Evolutionary conservation across 2,329 filamentous ascomycete genomes (phyloP).

Genomic region (Pseudomassariella vexata): DNA sequence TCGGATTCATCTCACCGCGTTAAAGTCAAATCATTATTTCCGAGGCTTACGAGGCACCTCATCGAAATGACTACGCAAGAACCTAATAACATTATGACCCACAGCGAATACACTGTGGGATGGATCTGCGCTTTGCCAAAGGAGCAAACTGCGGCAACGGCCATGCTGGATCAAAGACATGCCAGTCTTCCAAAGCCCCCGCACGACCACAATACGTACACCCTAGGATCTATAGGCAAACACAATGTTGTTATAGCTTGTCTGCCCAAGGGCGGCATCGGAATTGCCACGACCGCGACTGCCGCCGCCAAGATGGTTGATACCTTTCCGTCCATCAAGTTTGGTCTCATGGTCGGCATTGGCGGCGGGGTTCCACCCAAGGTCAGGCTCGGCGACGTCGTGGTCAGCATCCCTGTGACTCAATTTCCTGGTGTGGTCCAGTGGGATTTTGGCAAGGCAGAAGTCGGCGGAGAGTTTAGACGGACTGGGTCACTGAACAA

Average conservation of each 20-base stretch:
- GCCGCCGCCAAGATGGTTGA: slow-evolving; percentile 23
- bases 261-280: slow-evolving; percentile 19
- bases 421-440: slow-evolving; percentile 16
- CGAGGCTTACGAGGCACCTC: too few relatives aligned
- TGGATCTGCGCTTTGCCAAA: slow-evolving; percentile 15
- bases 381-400: slow-evolving; percentile 18
- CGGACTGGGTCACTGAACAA: slow-evolving; percentile 13
- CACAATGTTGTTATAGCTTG: slow-evolving; percentile 18
- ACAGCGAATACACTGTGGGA: slow-evolving; percentile 14
- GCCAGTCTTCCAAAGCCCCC: slow-evolving; percentile 2
- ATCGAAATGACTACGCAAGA: too few relatives aligned
- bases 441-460: slow-evolving; percentile 17
- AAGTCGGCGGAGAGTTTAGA: slow-evolving; percentile 8
- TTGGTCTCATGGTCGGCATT: slow-evolving; percentile 38
- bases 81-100: too few relatives aligned
- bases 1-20: too few relatives aligned
- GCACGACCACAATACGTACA: slow-evolving; percentile 12
- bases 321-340: slow-evolving; percentile 26
- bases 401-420: slow-evolving; percentile 13
- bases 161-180: slow-evolving; percentile 15
- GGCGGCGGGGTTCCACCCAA: slow-evolving; percentile 20
- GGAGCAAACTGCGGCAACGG: slow-evolving; percentile 13
- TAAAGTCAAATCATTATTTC: too few relatives aligned
- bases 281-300: slow-evolving; percentile 24
- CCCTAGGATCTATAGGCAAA: slow-evolving; percentile 13